Evolutionary conservation across 768 basidiomycete genomes (phyloP).

Genomic region (Boletus rubropictus): DNA sequence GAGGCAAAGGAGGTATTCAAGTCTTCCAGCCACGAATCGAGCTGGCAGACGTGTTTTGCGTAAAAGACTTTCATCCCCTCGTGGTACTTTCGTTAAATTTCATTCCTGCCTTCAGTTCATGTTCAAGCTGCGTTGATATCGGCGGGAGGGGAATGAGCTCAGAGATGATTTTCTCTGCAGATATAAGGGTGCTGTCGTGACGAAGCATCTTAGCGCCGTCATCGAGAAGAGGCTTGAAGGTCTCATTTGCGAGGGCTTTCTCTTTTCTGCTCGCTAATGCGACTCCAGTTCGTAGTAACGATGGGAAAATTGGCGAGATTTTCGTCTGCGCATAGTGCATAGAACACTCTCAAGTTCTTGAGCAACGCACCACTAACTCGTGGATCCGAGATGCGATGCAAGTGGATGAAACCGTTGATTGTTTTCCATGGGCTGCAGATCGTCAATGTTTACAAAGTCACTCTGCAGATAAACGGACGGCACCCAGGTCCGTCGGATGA

Average conservation of each 20-base stretch:
- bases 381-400: background rate
- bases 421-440: background rate
- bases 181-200: background rate
- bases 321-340: background rate
- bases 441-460: background rate
- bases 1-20: conserved; percentile 24
- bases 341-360: background rate
- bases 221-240: background rate
- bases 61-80: conserved; percentile 27
- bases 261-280: background rate
- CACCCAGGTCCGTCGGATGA: no score
- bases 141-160: background rate
- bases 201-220: background rate
- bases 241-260: background rate
- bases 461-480: no score
- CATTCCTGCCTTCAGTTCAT: background rate
- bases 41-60: conserved; percentile 32
- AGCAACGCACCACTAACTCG: background rate
- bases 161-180: background rate
- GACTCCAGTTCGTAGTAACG: background rate
- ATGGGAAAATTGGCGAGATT: background rate
- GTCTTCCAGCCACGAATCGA: conserved; percentile 32
- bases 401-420: background rate
- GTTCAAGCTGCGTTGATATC: background rate
- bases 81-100: conserved; percentile 28